Evolutionary conservation across 2,329 filamentous ascomycete genomes (phyloP).

Genomic region (Arthrobotrys iridis): DNA sequence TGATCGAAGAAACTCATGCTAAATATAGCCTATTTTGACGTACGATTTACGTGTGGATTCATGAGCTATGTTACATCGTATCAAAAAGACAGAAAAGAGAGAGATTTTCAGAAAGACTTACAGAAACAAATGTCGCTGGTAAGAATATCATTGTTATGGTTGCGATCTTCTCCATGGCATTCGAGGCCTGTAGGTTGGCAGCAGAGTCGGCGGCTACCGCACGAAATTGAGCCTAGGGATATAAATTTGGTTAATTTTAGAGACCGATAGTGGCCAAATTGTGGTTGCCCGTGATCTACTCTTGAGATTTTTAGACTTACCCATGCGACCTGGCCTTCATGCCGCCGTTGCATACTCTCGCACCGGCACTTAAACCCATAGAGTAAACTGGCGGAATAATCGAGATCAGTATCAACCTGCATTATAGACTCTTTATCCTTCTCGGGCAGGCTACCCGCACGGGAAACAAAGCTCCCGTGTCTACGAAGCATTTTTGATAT

Average conservation of each 20-base stretch:
- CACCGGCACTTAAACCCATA: conserved; percentile 3
- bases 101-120: neutral
- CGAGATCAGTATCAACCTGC: conserved; percentile 3
- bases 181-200: too few species aligned
- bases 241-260: neutral
- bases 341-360: conserved; percentile 17
- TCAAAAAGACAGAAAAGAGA: too few species aligned
- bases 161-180: conserved; percentile 28
- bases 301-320: neutral
- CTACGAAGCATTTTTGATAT: conserved; percentile 13
- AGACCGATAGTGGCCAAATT: too few species aligned
- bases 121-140: conserved; percentile 34
- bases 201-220: conserved; percentile 20
- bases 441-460: neutral
- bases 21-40: neutral
- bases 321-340: conserved; percentile 9
- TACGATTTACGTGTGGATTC: neutral
- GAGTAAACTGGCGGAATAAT: conserved; percentile 9
- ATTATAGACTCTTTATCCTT: neutral
- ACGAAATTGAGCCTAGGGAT: conserved; percentile 5
- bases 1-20: conserved; percentile 27
- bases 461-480: neutral
- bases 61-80: too few species aligned
- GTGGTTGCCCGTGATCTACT: too few species aligned
- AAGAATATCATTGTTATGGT: conserved; percentile 4